Evolutionary conservation across 164 flowering plant genomes (phyloP).

Genomic region (Vitis vinifera): DNA sequence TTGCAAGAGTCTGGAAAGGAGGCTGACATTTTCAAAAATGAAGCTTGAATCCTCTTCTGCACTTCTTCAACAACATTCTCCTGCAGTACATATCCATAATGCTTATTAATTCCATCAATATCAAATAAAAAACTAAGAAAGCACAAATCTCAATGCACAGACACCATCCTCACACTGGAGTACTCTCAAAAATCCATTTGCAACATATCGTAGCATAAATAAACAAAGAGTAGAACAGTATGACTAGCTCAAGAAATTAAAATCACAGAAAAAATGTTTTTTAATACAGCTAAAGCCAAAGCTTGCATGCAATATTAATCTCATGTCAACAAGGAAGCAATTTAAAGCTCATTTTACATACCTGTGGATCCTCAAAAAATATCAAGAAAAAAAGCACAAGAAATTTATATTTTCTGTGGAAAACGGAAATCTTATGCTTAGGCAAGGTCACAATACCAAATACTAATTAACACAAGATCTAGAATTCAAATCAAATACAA

Average conservation of each 20-base stretch:
- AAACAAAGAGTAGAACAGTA: not conserved
- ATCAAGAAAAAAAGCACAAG: no score
- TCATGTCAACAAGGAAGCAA: not conserved
- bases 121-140: not conserved
- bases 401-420: no score
- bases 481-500: no score
- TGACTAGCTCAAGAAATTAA: not conserved
- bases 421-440: no score
- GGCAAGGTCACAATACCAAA: no score
- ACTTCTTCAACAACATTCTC: conserved; percentile 47
- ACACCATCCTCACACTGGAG: not conserved
- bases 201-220: no score
- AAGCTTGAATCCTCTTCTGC: conserved; percentile 30
- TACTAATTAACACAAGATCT: no score
- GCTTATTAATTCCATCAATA: conserved; percentile 1
- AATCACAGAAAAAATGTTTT: not conserved
- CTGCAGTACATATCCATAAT: conserved; percentile 32
- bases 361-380: no score
- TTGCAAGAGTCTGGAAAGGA: conserved; percentile 66
- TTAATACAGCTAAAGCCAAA: not conserved
- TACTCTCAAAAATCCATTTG: not conserved
- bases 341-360: no score
- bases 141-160: no score
- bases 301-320: not conserved
- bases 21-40: conserved; percentile 60